Conservation (phyloP, 1,284 basidiomycete genomes). For the Leccinum subrobustum region DNA sequence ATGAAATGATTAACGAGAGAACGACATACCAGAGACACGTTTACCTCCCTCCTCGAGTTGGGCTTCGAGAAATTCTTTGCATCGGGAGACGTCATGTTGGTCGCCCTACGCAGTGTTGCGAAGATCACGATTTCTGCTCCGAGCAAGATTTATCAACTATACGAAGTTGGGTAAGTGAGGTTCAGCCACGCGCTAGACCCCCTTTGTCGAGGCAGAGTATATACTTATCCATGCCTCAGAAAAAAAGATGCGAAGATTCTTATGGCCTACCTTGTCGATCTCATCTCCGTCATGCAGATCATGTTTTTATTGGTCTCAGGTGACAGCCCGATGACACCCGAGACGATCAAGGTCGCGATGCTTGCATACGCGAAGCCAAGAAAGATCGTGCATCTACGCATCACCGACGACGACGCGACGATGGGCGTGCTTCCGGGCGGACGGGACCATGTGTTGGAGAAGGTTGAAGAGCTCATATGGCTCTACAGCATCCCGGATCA, state of each 20-base stretch:
- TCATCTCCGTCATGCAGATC: conserved; percentile 18
- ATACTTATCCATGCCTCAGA: conserved; percentile 1
- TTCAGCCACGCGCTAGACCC: no score
- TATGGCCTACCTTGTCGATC: conserved; percentile 20
- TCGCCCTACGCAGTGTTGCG: not conserved
- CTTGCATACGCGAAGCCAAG: not conserved
- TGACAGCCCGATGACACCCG: not conserved
- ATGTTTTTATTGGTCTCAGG: conserved; percentile 13
- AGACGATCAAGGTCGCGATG: not conserved
- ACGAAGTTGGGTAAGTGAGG: conserved; percentile 9
- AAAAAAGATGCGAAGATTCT: conserved; percentile 11
- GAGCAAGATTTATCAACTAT: not conserved
- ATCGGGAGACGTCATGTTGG: not conserved
- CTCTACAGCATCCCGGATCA: conserved; percentile 10
- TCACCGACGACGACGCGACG: not conserved
- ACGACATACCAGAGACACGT: not conserved
- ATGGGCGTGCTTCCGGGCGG: not conserved
- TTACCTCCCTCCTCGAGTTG: not conserved
- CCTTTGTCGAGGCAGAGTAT: not conserved
- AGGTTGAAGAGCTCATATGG: conserved; percentile 16
- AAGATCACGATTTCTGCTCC: conserved; percentile 13
- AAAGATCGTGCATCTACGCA: not conserved
- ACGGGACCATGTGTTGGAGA: conserved; percentile 12
- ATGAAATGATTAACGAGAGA: not conserved
- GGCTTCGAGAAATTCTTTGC: not conserved